Conservation (phyloP, 768 basidiomycete genomes). For the Lactarius sanguifluus region DNA sequence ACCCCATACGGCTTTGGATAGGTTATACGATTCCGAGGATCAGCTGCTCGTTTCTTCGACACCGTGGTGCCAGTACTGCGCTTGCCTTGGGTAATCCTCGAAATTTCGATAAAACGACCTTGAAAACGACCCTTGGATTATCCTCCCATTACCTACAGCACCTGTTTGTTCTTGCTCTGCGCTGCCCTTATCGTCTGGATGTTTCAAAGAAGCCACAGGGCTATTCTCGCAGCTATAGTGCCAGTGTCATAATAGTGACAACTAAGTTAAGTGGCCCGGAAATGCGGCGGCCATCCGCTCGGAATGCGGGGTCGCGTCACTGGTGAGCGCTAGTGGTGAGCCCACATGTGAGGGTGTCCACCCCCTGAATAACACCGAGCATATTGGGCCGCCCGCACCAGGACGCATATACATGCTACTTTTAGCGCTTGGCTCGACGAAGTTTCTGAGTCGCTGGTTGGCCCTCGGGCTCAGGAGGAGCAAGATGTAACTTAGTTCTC, state of each 20-base stretch:
- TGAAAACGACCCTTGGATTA: background rate
- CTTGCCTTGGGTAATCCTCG: background rate
- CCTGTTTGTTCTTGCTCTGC: background rate
- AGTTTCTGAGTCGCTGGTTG: background rate
- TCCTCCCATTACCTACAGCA: background rate
- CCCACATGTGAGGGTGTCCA: too few relatives aligned
- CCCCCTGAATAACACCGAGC: too few relatives aligned
- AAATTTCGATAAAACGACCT: background rate
- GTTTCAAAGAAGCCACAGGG: background rate
- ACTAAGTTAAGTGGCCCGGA: background rate
- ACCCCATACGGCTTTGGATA: too few relatives aligned
- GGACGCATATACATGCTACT: background rate
- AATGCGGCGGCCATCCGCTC: background rate
- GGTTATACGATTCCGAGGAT: too few relatives aligned
- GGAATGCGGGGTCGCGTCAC: background rate
- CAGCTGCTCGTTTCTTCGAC: background rate
- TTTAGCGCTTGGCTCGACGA: background rate
- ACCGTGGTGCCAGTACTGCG: background rate
- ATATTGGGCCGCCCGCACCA: background rate
- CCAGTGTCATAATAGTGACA: too few relatives aligned
- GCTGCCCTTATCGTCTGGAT: background rate
- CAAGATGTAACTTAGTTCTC: background rate
- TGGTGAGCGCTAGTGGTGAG: too few relatives aligned
- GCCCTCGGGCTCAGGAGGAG: background rate
- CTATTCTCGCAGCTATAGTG: background rate